Conservation (phyloP, 495 filamentous ascomycete genomes). For the Penicillium ochrochloron region DNA sequence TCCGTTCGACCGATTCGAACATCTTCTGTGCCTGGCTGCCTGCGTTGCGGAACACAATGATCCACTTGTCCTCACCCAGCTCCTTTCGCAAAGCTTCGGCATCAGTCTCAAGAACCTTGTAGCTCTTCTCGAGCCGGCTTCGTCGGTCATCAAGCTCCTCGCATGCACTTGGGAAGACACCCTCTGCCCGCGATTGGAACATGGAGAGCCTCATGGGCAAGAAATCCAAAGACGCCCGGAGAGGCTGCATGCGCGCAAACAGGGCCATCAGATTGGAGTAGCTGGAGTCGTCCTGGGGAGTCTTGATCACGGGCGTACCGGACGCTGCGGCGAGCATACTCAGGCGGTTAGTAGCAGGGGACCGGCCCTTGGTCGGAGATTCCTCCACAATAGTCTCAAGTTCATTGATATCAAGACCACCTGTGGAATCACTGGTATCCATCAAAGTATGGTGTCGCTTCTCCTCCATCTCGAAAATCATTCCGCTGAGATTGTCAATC, state of each 20-base stretch:
- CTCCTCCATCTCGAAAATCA: conserved; percentile 98
- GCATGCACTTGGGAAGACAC: conserved; percentile 84
- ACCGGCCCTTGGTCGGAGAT: conserved; percentile 61
- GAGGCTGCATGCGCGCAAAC: conserved; percentile 92
- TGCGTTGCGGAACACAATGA: conserved; percentile 92
- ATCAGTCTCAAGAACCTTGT: conserved; percentile 82
- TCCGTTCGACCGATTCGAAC: conserved; percentile 89
- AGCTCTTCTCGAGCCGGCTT: conserved; percentile 71
- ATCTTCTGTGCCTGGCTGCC: conserved; percentile 90
- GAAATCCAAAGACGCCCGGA: conserved; percentile 92
- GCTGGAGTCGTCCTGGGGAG: conserved; percentile 74
- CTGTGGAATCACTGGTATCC: conserved; percentile 57
- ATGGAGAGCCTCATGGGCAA: conserved; percentile 92
- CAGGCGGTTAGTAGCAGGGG: conserved; percentile 62
- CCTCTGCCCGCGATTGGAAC: conserved; percentile 76
- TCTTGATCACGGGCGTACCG: conserved; percentile 58
- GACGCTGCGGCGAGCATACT: conserved; percentile 65
- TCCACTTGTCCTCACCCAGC: conserved; percentile 93
- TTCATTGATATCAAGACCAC: conserved; percentile 81
- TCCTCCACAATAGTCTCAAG: conserved; percentile 95
- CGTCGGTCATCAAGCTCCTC: conserved; percentile 80
- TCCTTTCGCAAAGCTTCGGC: conserved; percentile 86
- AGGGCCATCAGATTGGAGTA: conserved; percentile 79
- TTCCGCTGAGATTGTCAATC: conserved; percentile 76
- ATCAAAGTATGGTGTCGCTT: conserved; percentile 75